Base-by-base conservation (phyloP, 805 yeast genomes). In the Starmerella gropengiesseri region DNA sequence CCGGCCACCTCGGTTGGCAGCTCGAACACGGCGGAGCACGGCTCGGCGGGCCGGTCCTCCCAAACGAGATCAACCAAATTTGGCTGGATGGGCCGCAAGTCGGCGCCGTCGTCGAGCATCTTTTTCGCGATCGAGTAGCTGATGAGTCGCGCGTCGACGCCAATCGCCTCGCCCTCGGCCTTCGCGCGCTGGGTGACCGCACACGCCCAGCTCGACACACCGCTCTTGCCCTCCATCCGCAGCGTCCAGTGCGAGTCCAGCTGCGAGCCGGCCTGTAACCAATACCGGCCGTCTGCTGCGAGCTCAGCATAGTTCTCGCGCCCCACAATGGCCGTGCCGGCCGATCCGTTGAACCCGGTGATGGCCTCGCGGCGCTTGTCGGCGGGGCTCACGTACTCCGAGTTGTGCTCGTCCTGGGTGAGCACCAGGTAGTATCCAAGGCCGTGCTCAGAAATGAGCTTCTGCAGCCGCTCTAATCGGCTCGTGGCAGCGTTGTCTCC, bases 271-370 rank as follows among this genome's bases (percentile, higher is more conserved):
- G 97, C 97, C 63, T 91, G 98, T 46, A 83, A 67, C 60, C 85
- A 91, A 64, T 91, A 91, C 51, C 98, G 70, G 2, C 97, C 97
- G 62, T 91, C 98, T 0, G 98, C 91, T 7, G 94, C 77, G 39
- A 91, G 64, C 0, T 81, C 82, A 12, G 95, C 93, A 36, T 75
- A 73, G 22, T 22, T 34, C 41, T 69, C 68, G 33, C 66, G 58
- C 4, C 94, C 78, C 16, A 89, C 70, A n/a, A 91, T 71, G 1
- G 95, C 96, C 18, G 84, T 66, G 19, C 97, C 98, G 2, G 96
- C 94, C 37, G 89, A 78, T 1, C 97, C 98, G 11, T 89, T 80
- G 63, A 89, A 89, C 0, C 69, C 96, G 6, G 87, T 73, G 21
- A 89, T 80, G 54, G 71, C 89, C 42, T 75, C 80, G 44, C 96